Evolutionary conservation across 768 basidiomycete genomes (phyloP).

Genomic region (Kwoniella sp.): DNA sequence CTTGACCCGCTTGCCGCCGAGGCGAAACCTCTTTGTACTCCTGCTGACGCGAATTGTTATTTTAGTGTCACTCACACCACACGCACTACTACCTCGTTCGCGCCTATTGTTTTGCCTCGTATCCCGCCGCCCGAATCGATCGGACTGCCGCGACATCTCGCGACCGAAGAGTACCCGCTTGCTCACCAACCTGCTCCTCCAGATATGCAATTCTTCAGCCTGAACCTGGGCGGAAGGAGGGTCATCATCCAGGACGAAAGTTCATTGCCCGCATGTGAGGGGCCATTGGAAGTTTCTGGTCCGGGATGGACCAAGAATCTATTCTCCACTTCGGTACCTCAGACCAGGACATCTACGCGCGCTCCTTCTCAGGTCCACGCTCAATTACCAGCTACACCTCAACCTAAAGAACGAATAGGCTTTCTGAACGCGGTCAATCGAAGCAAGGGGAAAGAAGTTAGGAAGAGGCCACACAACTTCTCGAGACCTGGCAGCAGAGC

Average conservation of each 20-base stretch:
- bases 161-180: slow-evolving; percentile 36
- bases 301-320: slow-evolving; percentile 23
- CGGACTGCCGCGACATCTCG: slow-evolving; percentile 30
- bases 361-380: not conserved
- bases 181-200: slow-evolving; percentile 42
- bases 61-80: slow-evolving; percentile 49
- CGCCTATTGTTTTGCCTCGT: slow-evolving; percentile 41
- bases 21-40: too few relatives aligned
- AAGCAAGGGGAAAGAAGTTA: slow-evolving; percentile 33
- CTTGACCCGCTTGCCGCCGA: too few relatives aligned
- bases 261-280: slow-evolving; percentile 1
- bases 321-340: not conserved
- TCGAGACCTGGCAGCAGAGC: slow-evolving; percentile 14
- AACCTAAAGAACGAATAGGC: slow-evolving; percentile 15
- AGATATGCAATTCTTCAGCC: slow-evolving; percentile 42
- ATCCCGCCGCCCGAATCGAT: slow-evolving; percentile 38
- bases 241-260: slow-evolving; percentile 47
- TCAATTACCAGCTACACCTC: not conserved
- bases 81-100: slow-evolving; percentile 46
- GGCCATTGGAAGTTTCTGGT: not conserved
- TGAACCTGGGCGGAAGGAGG: slow-evolving; percentile 39
- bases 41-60: slow-evolving; percentile 6
- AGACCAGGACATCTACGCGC: not conserved
- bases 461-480: slow-evolving; percentile 35
- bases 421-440: slow-evolving; percentile 28